These are phyloP conservation scores for Bacidia rubella DNA, from an alignment of 495 filamentous ascomycete genomes.

Conservation along the genomic window DNA sequence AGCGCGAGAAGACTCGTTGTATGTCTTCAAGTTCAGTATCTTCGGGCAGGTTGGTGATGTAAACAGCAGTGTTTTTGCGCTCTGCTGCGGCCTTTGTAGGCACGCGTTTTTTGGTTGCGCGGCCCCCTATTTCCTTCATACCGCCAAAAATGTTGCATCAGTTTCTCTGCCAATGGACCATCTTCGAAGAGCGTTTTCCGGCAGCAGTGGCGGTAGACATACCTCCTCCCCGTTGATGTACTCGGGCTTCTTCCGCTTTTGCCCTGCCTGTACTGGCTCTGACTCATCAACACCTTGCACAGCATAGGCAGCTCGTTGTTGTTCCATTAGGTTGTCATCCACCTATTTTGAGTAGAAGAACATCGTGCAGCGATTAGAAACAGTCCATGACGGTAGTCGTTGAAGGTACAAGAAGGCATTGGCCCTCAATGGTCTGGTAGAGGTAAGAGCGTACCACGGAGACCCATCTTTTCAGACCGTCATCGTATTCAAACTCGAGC, in stretches of 20 bases:
- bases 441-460: conserved; percentile 40
- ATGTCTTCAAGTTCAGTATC: conserved; percentile 73
- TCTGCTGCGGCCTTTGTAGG: conserved; percentile 41
- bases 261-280: conserved; percentile 36
- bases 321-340: conserved; percentile 65
- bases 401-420: conserved; percentile 4
- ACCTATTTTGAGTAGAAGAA: conserved; percentile 33
- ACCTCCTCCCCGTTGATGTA: conserved; percentile 46
- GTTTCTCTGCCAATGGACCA: not conserved
- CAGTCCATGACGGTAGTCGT: conserved; percentile 3
- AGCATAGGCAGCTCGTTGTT: conserved; percentile 66
- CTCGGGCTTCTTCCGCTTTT: conserved; percentile 58
- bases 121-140: conserved; percentile 18
- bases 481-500: conserved; percentile 66
- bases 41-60: conserved; percentile 69
- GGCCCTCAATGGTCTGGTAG: conserved; percentile 5
- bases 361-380: conserved; percentile 26
- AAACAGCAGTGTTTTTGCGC: conserved; percentile 79
- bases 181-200: not conserved
- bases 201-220: conserved; percentile 19
- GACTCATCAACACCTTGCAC: conserved; percentile 53
- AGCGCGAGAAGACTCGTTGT: conserved; percentile 66
- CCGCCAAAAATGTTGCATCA: conserved; percentile 5
- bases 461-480: conserved; percentile 62
- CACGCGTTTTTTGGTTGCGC: conserved; percentile 40